Evolutionary conservation across 495 filamentous ascomycete genomes (phyloP).

Genomic region (Neohortaea acidophila): DNA sequence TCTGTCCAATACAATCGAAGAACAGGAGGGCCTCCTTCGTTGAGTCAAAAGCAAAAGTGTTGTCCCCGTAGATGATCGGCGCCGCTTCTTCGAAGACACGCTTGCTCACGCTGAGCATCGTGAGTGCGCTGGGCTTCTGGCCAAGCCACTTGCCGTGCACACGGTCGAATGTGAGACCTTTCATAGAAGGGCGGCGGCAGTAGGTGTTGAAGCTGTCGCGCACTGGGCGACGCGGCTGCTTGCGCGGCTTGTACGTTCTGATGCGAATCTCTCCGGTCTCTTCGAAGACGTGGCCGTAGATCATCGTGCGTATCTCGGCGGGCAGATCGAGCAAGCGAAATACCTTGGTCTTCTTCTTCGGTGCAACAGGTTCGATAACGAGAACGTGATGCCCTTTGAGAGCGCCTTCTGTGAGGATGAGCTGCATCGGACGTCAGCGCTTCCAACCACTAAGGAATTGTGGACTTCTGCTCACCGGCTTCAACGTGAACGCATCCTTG

Average conservation of each 20-base stretch:
- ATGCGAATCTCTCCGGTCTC: slow-evolving; percentile 3
- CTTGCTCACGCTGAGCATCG: slow-evolving; percentile 13
- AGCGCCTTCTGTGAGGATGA: slow-evolving; percentile 9
- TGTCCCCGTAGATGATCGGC: slow-evolving; percentile 12
- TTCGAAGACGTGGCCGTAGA: slow-evolving; percentile 10
- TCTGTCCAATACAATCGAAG: slow-evolving; percentile 3
- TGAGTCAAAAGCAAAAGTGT: slow-evolving; percentile 10
- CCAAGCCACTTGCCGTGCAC: slow-evolving; percentile 3
- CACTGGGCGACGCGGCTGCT: slow-evolving; percentile 4
- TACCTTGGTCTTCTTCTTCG: background rate
- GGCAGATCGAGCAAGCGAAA: slow-evolving; percentile 15
- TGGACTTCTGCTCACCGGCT: slow-evolving; percentile 6
- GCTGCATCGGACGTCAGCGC: slow-evolving; percentile 1
- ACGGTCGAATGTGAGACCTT: slow-evolving; percentile 4
- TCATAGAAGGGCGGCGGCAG: background rate
- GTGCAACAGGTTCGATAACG: slow-evolving; percentile 7
- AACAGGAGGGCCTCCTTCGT: background rate
- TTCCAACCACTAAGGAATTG: too few species aligned
- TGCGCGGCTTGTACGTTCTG: background rate
- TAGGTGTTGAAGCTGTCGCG: background rate
- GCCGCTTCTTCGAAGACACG: slow-evolving; percentile 9
- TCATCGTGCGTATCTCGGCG: slow-evolving; percentile 9
- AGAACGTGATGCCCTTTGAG: slow-evolving; percentile 8
- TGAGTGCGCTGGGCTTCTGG: slow-evolving; percentile 1
- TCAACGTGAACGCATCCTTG: slow-evolving; percentile 6